A percentile compares a stretch with the other conserved stretches of the same genome.
Evolutionary conservation across 2,329 filamentous ascomycete species (phyloP).

Genomic region (Claviceps maximensis): DNA sequence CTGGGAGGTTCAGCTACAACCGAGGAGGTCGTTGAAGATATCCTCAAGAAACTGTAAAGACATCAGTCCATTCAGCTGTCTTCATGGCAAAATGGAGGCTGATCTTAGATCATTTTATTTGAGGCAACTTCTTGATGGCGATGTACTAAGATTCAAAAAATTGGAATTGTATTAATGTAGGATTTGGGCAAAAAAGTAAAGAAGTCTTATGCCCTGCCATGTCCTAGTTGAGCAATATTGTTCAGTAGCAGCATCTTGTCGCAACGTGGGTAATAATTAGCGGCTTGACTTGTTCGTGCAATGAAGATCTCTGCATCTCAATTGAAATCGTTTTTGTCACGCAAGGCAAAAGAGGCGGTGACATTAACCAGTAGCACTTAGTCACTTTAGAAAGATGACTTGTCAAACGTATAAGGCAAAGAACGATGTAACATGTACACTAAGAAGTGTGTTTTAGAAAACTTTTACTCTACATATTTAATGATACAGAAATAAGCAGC

Average conservation of each 20-base stretch:
- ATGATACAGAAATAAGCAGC: background rate
- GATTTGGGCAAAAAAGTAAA: background rate
- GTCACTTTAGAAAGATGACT: background rate
- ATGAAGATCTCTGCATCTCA: background rate
- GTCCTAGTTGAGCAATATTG: background rate
- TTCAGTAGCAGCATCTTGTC: background rate
- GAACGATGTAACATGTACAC: background rate
- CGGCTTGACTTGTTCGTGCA: background rate
- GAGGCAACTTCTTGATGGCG: background rate
- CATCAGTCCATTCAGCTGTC: background rate
- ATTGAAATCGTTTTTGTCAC: background rate
- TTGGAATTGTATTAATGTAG: background rate
- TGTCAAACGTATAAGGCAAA: background rate
- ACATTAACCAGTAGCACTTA: background rate
- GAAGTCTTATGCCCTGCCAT: background rate
- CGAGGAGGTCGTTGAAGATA: slow-evolving; percentile 74
- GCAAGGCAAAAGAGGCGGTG: background rate
- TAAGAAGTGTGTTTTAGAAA: background rate
- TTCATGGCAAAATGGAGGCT: background rate
- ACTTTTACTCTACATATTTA: background rate
- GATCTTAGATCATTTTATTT: no score
- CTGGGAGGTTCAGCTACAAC: slow-evolving; percentile 80
- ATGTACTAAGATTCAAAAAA: background rate
- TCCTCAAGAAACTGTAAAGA: slow-evolving; percentile 63
- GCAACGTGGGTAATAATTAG: background rate